A percentile compares a stretch with the other conserved stretches of the same genome.
phyloP scores from a whole-genome alignment of 306 rosid species.

The Chamaecrista fasciculata region DNA sequence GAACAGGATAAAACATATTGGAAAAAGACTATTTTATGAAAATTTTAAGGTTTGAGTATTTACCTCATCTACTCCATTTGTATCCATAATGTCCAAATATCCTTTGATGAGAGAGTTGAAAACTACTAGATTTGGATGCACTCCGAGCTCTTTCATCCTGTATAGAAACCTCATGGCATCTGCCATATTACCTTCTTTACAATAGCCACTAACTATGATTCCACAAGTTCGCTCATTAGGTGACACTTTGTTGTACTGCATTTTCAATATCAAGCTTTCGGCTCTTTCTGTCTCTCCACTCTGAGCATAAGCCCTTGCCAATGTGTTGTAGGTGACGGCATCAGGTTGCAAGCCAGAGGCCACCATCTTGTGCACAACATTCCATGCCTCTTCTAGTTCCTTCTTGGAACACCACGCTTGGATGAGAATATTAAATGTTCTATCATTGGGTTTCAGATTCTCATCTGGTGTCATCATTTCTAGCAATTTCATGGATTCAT shows the following conservation, averaged over 20 bases:
- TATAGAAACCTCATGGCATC: constrained; percentile 79
- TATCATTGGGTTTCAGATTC: constrained; percentile 67
- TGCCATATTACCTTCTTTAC: constrained; percentile 80
- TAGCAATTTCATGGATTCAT: constrained; percentile 64
- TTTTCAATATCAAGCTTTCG: constrained; percentile 66
- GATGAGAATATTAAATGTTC: constrained; percentile 84
- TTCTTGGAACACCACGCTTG: constrained; percentile 81
- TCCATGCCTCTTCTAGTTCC: constrained; percentile 71
- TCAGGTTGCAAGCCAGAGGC: constrained; percentile 77
- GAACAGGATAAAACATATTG: neutral
- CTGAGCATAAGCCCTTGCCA: constrained; percentile 89
- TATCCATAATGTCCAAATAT: constrained; percentile 65
- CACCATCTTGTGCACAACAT: constrained; percentile 66
- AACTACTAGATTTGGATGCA: constrained; percentile 74
- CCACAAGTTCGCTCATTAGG: constrained; percentile 95
- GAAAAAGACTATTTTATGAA: constrained; percentile 7
- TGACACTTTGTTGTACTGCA: constrained; percentile 52
- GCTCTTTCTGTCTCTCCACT: constrained; percentile 67
- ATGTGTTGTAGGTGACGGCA: constrained; percentile 81
- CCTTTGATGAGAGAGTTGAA: constrained; percentile 93
- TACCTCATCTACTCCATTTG: constrained; percentile 78
- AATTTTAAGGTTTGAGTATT: constrained; percentile 14
- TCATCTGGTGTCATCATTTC: constrained; percentile 60
- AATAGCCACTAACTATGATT: constrained; percentile 73
- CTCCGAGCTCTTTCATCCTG: constrained; percentile 76